These are phyloP conservation scores for Zygotorulaspora chibaensis DNA, from an alignment of 805 yeast species.

Conservation along the genomic window DNA sequence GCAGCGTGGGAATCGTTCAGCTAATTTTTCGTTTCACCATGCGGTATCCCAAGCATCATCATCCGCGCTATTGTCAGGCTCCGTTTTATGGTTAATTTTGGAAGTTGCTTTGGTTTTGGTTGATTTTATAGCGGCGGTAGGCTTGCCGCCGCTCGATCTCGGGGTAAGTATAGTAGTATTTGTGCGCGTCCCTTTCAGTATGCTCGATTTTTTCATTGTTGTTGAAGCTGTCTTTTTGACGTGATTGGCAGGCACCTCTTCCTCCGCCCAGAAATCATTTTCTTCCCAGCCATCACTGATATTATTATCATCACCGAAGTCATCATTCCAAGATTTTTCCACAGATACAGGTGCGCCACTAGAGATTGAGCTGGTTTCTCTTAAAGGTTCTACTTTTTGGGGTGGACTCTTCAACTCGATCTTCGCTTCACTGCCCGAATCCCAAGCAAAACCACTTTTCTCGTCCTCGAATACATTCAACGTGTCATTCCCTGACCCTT, in stretches of 20 bases:
- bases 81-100: slow-evolving; percentile 1
- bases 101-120: not conserved
- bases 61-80: slow-evolving; percentile 7
- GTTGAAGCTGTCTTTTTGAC: not conserved
- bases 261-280: slow-evolving; percentile 11
- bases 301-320: slow-evolving; percentile 13
- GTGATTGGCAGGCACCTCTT: slow-evolving; percentile 1
- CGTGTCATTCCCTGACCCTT: slow-evolving; percentile 30
- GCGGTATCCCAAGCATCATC: slow-evolving; percentile 29
- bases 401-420: not conserved
- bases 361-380: not conserved
- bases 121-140: slow-evolving; percentile 1
- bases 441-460: not conserved
- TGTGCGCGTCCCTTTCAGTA: not conserved
- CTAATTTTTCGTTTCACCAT: slow-evolving; percentile 13
- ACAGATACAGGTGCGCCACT: slow-evolving; percentile 12
- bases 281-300: slow-evolving; percentile 13
- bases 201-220: slow-evolving; percentile 4
- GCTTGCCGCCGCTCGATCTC: slow-evolving; percentile 2
- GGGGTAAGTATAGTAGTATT: slow-evolving; percentile 8
- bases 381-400: not conserved
- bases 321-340: slow-evolving; percentile 25
- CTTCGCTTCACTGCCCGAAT: not conserved
- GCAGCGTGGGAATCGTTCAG: not conserved
- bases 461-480: slow-evolving; percentile 25